Percentiles rank a stretch among this genome's conserved stretches.
Evolutionary conservation across 2,329 filamentous ascomycete genomes (phyloP).

Genomic region (Microdochium trichocladiopsis): DNA sequence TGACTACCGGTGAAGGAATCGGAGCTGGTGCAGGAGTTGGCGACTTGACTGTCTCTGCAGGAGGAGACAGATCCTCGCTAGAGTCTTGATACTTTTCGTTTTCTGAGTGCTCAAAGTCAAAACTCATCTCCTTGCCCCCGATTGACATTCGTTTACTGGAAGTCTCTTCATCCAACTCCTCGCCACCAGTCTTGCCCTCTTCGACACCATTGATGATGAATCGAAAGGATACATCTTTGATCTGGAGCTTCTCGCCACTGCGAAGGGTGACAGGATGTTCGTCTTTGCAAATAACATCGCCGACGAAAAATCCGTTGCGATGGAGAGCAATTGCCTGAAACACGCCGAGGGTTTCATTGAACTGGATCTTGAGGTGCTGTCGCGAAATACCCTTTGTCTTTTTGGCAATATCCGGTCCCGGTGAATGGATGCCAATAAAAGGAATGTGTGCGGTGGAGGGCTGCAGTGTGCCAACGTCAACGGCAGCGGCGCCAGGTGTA

Average conservation of each 20-base stretch:
- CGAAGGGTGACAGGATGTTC: slow-evolving; percentile 49
- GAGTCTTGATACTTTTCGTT: slow-evolving; percentile 50
- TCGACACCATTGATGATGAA: slow-evolving; percentile 64
- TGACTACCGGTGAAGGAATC: slow-evolving; percentile 3
- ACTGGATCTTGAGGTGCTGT: slow-evolving; percentile 66
- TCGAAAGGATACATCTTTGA: slow-evolving; percentile 61
- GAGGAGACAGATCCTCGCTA: slow-evolving; percentile 39
- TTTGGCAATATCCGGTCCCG: slow-evolving; percentile 49
- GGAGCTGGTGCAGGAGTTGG: slow-evolving; percentile 25
- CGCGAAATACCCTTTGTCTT: slow-evolving; percentile 69
- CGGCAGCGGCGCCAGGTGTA: slow-evolving; percentile 49
- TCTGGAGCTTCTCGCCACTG: slow-evolving; percentile 61
- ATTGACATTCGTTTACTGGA: slow-evolving; percentile 42
- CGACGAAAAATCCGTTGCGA: slow-evolving; percentile 61
- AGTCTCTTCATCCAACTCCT: slow-evolving; percentile 43
- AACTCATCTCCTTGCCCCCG: slow-evolving; percentile 64
- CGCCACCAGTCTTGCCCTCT: slow-evolving; percentile 49
- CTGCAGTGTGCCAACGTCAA: slow-evolving; percentile 52
- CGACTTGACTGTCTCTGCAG: slow-evolving; percentile 25
- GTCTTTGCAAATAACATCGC: slow-evolving; percentile 19
- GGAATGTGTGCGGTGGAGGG: slow-evolving; percentile 57
- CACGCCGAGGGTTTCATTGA: slow-evolving; percentile 52
- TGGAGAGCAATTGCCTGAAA: slow-evolving; percentile 59
- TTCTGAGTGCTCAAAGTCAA: slow-evolving; percentile 60
- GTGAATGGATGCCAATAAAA: slow-evolving; percentile 67